Base-by-base conservation (phyloP, 495 filamentous ascomycete species). In the Talaromyces stipitatus region DNA sequence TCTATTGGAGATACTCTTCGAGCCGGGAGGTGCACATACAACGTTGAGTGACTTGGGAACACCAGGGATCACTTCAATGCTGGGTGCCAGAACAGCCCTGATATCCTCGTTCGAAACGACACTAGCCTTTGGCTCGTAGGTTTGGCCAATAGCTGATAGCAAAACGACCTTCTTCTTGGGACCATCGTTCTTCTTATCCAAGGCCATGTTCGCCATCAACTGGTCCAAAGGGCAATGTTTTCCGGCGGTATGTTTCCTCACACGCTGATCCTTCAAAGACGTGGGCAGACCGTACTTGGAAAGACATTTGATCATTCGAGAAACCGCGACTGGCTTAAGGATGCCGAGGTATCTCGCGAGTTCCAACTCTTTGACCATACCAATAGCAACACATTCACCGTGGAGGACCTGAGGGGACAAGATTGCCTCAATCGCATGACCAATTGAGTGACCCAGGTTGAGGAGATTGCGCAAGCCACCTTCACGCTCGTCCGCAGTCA, bases 111-210 rank as follows among this genome's bases (percentile, higher is more conserved):
- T 95, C 5, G 90, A 79, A 26, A 97, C 94, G 8, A 90, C 82
- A 62, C 83, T 96, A 9, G 94, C 94, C 70, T 86, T 86, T 47
- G 80, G 88, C 70, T 97, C 94, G 60, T 91, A 72, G 10, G 91
- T 91, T 61, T 84, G 82, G 54, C 94, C 94, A 71, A 99, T 95
- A 10, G 87, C 87, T 0, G 91, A 90, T 20, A 99, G 82, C 6
- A 99, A 81, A n/a, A 96, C 94, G 55, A 98, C 86, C 73, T 95
- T 96, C 79, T 97, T 98, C 71, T 95, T 92, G 30, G 81, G 82
- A 1, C 94, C 94, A 29, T 96, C 87, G 55, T 98, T 98, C 82
- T 98, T 98, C 82, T 98, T 98, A 74, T 98, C 94, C 36, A 97
- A 85, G 2, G 85, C 91, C 94, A 98, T 98, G 67, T 95, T 92